These are phyloP conservation scores for Sorghum bicolor DNA, from an alignment of 176 grass and related monocot genomes.

Conservation along the genomic window DNA sequence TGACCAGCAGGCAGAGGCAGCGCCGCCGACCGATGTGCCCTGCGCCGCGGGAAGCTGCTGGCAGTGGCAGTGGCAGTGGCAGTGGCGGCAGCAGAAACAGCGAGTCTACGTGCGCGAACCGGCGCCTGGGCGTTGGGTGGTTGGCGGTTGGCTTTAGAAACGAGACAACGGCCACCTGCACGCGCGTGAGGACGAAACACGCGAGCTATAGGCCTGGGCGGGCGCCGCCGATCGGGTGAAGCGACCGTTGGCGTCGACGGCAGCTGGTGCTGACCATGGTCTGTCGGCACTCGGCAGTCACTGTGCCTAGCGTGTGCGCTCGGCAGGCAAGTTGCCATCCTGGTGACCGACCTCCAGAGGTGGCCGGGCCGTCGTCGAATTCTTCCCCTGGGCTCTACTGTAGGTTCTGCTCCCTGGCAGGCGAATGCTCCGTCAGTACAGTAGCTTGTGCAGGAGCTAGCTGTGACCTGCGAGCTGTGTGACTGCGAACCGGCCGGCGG, in stretches of 20 bases:
- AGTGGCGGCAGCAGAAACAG: too few species aligned
- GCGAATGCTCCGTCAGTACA: neutral
- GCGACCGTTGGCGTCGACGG: too few species aligned
- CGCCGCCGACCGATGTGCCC: slow-evolving; percentile 7
- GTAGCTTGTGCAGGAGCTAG: neutral
- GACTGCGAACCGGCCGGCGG: neutral
- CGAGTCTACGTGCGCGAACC: neutral
- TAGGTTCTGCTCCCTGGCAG: neutral
- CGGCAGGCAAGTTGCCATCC: neutral
- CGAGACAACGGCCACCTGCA: neutral
- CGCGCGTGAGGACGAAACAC: too few species aligned
- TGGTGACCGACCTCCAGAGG: neutral
- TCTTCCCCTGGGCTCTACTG: neutral
- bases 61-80: too few species aligned
- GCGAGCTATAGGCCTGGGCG: too few species aligned
- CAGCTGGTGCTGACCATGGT: neutral
- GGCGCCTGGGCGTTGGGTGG: neutral
- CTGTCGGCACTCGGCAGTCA: neutral
- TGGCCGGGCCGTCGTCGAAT: neutral
- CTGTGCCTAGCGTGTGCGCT: neutral
- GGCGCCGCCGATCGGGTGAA: neutral
- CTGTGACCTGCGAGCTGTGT: neutral
- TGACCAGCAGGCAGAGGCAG: neutral
- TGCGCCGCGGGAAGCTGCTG: neutral
- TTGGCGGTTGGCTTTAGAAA: neutral